Conservation (phyloP, 805 yeast genomes). For the Pichia eremophila region DNA sequence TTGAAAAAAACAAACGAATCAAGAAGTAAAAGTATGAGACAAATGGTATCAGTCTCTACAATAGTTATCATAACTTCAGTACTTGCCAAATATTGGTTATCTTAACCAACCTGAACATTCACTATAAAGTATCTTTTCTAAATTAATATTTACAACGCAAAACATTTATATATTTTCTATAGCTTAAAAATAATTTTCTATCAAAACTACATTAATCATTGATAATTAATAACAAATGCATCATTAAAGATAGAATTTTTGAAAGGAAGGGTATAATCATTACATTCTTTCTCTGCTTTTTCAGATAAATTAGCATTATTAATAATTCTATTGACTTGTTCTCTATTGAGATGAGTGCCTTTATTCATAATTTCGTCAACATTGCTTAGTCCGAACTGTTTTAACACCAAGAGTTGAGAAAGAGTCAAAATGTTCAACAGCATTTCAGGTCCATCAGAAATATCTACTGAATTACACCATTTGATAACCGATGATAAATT, state of each 20-base stretch:
- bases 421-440: conserved; percentile 7
- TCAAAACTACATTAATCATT: neutral
- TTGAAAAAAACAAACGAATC: conserved; percentile 12
- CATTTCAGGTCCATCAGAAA: conserved; percentile 10
- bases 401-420: conserved; percentile 7
- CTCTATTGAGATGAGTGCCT: conserved; percentile 2
- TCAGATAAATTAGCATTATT: conserved; percentile 3
- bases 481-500: conserved; percentile 7
- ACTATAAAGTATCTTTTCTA: neutral
- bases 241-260: neutral
- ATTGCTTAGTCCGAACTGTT: conserved; percentile 8
- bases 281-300: neutral
- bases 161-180: too few relatives aligned
- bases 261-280: neutral
- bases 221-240: neutral
- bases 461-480: conserved; percentile 9
- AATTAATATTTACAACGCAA: neutral
- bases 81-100: neutral
- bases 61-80: neutral
- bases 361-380: conserved; percentile 1
- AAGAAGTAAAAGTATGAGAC: conserved; percentile 5
- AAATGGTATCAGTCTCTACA: neutral
- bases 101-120: neutral
- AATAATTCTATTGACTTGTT: conserved; percentile 8
- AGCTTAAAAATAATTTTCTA: neutral